Conservation (phyloP, 179 eudicot genomes). For the Vitellaria paradoxa region DNA sequence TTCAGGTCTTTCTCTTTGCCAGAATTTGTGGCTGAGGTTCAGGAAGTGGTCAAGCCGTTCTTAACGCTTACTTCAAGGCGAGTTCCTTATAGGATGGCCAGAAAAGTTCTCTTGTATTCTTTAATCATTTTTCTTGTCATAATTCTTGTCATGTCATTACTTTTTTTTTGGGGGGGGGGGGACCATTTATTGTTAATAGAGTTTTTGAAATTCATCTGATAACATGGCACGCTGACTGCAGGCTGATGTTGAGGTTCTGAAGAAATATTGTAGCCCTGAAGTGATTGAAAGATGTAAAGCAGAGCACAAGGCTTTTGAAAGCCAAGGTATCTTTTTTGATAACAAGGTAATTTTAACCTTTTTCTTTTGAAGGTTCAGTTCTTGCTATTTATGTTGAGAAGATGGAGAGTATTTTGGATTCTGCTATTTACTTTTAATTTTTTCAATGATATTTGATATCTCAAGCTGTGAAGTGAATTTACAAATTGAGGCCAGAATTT, state of each 20-base stretch:
- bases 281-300: conserved; percentile 88
- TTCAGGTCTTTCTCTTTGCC: conserved; percentile 74
- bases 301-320: conserved; percentile 61
- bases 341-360: conserved; percentile 51
- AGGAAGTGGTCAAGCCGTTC: conserved; percentile 81
- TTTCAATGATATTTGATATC: neutral
- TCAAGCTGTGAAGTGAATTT: neutral
- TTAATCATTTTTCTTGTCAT: neutral
- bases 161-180: neutral
- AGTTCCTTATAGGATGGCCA: conserved; percentile 4
- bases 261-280: conserved; percentile 73
- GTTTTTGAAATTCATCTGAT: neutral
- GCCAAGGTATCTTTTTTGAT: conserved; percentile 73
- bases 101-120: neutral
- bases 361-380: neutral
- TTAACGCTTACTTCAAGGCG: conserved; percentile 74
- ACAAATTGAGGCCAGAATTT: neutral
- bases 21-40: conserved; percentile 86
- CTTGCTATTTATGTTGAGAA: neutral
- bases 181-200: neutral
- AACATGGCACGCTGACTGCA: conserved; percentile 21
- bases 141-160: neutral
- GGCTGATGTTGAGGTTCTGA: conserved; percentile 67
- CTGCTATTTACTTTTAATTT: neutral
- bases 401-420: neutral